phyloP scores from a whole-genome alignment of 202 grass and related monocot genomes.

The Cymbopogon flexuosus region DNA sequence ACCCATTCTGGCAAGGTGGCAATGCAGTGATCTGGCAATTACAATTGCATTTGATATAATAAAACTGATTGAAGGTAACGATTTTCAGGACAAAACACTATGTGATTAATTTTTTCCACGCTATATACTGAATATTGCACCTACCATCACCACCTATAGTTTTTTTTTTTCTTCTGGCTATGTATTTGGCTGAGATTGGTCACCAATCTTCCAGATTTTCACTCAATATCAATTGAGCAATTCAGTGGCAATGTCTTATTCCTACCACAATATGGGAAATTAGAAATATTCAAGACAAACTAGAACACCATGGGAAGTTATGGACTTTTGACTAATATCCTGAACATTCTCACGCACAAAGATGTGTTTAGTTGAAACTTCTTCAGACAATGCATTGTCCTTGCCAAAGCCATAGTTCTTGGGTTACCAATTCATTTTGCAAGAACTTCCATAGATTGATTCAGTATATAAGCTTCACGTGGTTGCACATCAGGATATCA shows the following conservation, averaged over 20 bases:
- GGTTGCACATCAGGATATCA: not conserved
- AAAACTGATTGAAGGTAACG: slow-evolving; percentile 2
- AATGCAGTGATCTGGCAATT: not conserved
- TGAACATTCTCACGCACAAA: not conserved
- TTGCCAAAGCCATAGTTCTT: not conserved
- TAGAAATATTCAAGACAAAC: not conserved
- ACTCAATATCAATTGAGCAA: not conserved
- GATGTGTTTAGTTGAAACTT: not conserved
- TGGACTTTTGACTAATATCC: not conserved
- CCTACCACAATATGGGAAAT: not conserved
- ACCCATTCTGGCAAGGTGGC: not conserved
- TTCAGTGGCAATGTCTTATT: not conserved
- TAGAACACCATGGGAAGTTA: not conserved
- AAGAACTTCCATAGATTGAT: not conserved
- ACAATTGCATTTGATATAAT: not conserved
- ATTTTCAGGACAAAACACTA: not conserved
- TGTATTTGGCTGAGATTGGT: not conserved
- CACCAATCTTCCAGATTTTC: not conserved
- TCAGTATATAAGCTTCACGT: not conserved
- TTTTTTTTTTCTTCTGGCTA: not conserved
- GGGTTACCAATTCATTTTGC: not conserved
- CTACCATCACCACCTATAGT: not conserved
- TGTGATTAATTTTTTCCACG: not conserved
- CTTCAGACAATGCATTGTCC: not conserved
- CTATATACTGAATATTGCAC: not conserved